Percentiles rank a stretch among this genome's conserved stretches.
Conservation (phyloP, 768 basidiomycete genomes). For the Serendipita sp. region DNA sequence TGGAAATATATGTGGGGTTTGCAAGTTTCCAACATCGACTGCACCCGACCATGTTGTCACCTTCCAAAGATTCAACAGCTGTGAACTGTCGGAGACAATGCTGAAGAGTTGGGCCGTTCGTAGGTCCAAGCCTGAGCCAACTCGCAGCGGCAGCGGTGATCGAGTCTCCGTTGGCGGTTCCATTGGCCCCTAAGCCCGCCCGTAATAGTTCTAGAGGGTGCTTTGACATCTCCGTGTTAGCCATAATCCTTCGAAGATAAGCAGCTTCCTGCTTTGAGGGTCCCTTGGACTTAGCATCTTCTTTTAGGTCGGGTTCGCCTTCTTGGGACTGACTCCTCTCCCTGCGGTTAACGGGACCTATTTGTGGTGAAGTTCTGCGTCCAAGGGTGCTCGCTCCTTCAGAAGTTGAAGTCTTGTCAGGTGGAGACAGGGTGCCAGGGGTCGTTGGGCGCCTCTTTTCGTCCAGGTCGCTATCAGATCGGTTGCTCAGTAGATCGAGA, state of each 20-base stretch:
- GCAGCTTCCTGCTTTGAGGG: constrained; percentile 33
- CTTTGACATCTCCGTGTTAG: constrained; percentile 24
- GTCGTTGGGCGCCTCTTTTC: background rate
- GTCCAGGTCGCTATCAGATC: background rate
- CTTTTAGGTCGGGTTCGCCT: background rate
- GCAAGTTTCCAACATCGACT: constrained; percentile 86
- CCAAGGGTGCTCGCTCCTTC: background rate
- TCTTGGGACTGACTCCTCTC: background rate
- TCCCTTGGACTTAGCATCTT: background rate
- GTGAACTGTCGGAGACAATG: constrained; percentile 82
- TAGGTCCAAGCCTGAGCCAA: constrained; percentile 8
- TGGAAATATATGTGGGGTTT: constrained; percentile 22
- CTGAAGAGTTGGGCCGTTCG: constrained; percentile 14
- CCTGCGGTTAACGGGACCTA: constrained; percentile 8
- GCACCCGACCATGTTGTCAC: constrained; percentile 90
- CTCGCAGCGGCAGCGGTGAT: background rate
- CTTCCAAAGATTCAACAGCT: constrained; percentile 81
- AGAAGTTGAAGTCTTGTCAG: background rate
- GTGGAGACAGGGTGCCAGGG: background rate
- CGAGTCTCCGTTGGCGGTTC: background rate
- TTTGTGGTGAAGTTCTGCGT: constrained; percentile 7
- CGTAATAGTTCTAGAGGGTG: background rate
- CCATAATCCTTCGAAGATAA: constrained; percentile 53
- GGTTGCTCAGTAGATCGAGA: background rate
- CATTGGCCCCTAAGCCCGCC: background rate